Conservation (phyloP, 2,329 filamentous ascomycete genomes). For the Fusarium coffeatum region DNA sequence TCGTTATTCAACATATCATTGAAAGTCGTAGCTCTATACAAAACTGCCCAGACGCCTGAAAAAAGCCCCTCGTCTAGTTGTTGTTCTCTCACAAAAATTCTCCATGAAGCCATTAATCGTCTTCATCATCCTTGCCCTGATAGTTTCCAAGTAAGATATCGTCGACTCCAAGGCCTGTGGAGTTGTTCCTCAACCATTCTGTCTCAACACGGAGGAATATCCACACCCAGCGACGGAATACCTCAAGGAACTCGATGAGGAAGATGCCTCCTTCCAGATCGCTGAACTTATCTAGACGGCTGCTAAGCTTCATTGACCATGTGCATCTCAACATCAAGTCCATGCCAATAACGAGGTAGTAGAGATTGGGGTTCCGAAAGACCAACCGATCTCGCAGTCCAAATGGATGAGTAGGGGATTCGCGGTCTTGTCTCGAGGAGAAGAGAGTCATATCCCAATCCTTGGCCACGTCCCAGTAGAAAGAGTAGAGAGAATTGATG, state of each 20-base stretch:
- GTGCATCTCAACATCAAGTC: conserved; percentile 88
- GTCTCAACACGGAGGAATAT: conserved; percentile 96
- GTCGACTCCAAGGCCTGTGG: conserved; percentile 67
- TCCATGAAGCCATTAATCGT: conserved; percentile 46
- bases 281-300: conserved; percentile 83
- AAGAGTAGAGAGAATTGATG: conserved; percentile 91
- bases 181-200: conserved; percentile 79
- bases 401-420: conserved; percentile 74
- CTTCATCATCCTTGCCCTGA: conserved; percentile 66
- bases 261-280: conserved; percentile 93
- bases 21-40: conserved; percentile 37
- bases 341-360: conserved; percentile 82
- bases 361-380: conserved; percentile 78
- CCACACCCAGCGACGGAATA: conserved; percentile 93
- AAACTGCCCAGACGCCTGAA: conserved; percentile 30
- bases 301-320: conserved; percentile 89
- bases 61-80: conserved; percentile 19
- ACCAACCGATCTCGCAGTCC: conserved; percentile 80
- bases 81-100: neutral
- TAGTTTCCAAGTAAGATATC: conserved; percentile 82
- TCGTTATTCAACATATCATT: conserved; percentile 22
- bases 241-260: conserved; percentile 85
- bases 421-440: conserved; percentile 66
- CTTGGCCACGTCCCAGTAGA: conserved; percentile 97
- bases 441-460: conserved; percentile 97